Conservation (phyloP, 345 rosid species). For the Noccaea caerulescens region DNA sequence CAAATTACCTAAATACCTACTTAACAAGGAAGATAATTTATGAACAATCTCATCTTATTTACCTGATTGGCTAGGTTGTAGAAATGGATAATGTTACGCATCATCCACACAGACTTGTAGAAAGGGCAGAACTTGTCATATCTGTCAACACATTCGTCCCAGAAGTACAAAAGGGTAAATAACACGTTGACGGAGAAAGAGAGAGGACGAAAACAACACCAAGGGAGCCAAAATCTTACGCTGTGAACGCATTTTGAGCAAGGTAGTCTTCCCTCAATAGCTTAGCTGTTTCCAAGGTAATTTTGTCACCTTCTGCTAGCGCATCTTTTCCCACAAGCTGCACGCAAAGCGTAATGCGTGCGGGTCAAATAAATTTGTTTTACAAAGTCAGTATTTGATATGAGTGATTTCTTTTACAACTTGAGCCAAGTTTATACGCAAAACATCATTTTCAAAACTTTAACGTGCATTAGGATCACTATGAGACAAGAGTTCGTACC, state of each 20-base stretch:
- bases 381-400: neutral
- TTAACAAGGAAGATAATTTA: neutral
- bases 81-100: conserved; percentile 99
- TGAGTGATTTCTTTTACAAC: neutral
- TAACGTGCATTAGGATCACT: neutral
- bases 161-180: conserved; percentile 1
- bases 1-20: neutral
- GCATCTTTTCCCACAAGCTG: conserved; percentile 99
- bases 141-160: conserved; percentile 48
- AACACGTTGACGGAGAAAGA: neutral
- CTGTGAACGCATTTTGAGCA: conserved; percentile 98
- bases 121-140: conserved; percentile 98
- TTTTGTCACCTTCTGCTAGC: conserved; percentile 93
- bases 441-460: conserved; percentile 1
- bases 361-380: conserved; percentile 24
- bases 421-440: conserved; percentile 18
- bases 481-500: conserved; percentile 48
- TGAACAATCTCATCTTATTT: conserved; percentile 17
- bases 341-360: conserved; percentile 27
- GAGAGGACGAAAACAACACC: neutral
- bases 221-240: conserved; percentile 58
- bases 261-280: conserved; percentile 99
- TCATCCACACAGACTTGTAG: conserved; percentile 99
- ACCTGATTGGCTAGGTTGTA: conserved; percentile 98
- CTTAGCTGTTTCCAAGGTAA: conserved; percentile 96